Percentiles rank a stretch among this genome's conserved stretches.
phyloP scores from a whole-genome alignment of 768 basidiomycete species.

The Naganishia onofrii region DNA sequence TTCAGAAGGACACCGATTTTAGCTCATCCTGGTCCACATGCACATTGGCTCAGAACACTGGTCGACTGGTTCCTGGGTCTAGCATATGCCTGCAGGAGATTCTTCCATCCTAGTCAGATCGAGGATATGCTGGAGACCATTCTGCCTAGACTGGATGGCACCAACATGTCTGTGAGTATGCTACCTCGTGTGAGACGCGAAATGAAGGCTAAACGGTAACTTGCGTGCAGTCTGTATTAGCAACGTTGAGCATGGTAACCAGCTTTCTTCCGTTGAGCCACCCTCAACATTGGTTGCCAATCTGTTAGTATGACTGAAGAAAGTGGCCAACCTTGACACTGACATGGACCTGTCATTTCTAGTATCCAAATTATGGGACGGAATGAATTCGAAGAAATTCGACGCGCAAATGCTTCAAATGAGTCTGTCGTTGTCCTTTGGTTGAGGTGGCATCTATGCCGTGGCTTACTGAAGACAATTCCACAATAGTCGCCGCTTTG shows the following conservation, averaged over 20 bases:
- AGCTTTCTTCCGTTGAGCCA: constrained; percentile 19
- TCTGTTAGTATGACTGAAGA: constrained; percentile 57
- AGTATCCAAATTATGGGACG: constrained; percentile 80
- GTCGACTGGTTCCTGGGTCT: constrained; percentile 17
- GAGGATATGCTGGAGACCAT: constrained; percentile 86
- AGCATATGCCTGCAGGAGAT: constrained; percentile 56
- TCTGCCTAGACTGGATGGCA: constrained; percentile 73
- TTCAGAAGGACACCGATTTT: not conserved
- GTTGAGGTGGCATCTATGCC: not conserved
- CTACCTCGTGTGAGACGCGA: constrained; percentile 57
- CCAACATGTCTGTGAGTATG: constrained; percentile 58
- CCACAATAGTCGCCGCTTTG: constrained; percentile 59
- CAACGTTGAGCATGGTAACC: constrained; percentile 21
- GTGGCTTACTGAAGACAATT: not conserved
- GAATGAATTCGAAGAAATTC: constrained; percentile 81
- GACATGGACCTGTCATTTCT: not conserved
- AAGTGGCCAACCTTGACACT: constrained; percentile 55
- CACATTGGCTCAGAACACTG: not conserved
- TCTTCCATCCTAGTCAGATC: constrained; percentile 83
- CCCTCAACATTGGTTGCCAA: constrained; percentile 65
- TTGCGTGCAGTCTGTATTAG: constrained; percentile 11
- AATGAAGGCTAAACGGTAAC: not conserved
- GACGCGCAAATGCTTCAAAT: constrained; percentile 87
- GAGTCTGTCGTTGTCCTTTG: constrained; percentile 35
- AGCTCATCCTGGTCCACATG: not conserved